These are phyloP conservation scores for Pythium coloratum DNA, from an alignment of 352 stramenopile genomes.

Conservation along the genomic window DNA sequence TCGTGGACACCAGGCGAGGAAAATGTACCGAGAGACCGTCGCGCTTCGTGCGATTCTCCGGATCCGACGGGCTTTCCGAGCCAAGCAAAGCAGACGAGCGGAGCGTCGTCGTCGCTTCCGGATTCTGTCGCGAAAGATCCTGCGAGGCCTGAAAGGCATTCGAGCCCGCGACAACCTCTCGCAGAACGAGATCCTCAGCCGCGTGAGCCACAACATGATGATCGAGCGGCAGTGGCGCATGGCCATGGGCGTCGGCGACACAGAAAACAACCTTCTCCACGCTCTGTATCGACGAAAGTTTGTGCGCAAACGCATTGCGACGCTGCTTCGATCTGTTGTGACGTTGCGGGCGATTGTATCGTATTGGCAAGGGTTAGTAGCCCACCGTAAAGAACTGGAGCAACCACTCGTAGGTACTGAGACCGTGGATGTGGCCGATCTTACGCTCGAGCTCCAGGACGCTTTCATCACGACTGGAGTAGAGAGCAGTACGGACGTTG, in stretches of 20 bases:
- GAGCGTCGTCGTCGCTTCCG: slow-evolving; percentile 39
- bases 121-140: slow-evolving; percentile 44
- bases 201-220: slow-evolving; percentile 61
- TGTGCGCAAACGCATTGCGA: slow-evolving; percentile 39
- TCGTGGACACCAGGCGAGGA: slow-evolving; percentile 75
- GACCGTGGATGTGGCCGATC: not conserved
- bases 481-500: not conserved
- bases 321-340: slow-evolving; percentile 34
- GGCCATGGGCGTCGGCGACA: slow-evolving; percentile 61
- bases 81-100: slow-evolving; percentile 31
- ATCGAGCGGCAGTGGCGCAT: slow-evolving; percentile 67
- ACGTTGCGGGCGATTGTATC: slow-evolving; percentile 30
- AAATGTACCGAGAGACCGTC: slow-evolving; percentile 37
- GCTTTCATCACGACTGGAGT: not conserved
- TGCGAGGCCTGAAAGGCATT: slow-evolving; percentile 52
- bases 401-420: not conserved
- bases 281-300: slow-evolving; percentile 70
- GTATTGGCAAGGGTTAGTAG: slow-evolving; percentile 43
- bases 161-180: slow-evolving; percentile 38
- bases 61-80: slow-evolving; percentile 51
- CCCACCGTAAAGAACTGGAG: slow-evolving; percentile 1
- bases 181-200: slow-evolving; percentile 52
- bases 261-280: slow-evolving; percentile 48
- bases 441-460: slow-evolving; percentile 6
- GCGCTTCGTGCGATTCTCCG: slow-evolving; percentile 40